These are phyloP conservation scores for Candida ovalis DNA, from an alignment of 805 yeast genomes.

Conservation along the genomic window DNA sequence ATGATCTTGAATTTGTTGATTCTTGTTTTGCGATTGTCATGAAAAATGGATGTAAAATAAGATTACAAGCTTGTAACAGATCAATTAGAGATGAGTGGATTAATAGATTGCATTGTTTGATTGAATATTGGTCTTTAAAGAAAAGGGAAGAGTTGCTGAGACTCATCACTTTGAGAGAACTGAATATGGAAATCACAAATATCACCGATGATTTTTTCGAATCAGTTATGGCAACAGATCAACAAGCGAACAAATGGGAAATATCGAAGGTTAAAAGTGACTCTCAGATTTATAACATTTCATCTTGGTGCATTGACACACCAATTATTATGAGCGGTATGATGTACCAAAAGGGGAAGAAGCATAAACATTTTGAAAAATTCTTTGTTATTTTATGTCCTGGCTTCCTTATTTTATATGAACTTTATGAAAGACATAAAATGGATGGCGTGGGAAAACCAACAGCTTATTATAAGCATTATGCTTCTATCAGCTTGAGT, in stretches of 20 bases:
- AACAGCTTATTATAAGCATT: constrained; percentile 46
- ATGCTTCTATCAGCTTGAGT: constrained; percentile 56
- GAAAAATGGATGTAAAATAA: constrained; percentile 41
- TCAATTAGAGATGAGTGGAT: constrained; percentile 64
- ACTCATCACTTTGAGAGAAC: constrained; percentile 34
- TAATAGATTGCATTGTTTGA: constrained; percentile 38
- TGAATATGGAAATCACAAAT: constrained; percentile 44
- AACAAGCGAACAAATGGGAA: constrained; percentile 44
- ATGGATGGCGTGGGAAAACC: constrained; percentile 41
- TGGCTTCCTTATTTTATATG: constrained; percentile 60
- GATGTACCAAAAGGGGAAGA: constrained; percentile 65
- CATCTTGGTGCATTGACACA: constrained; percentile 55
- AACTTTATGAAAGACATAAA: constrained; percentile 44
- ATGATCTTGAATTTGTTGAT: constrained; percentile 32
- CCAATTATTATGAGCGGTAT: constrained; percentile 62
- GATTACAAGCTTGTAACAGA: constrained; percentile 53
- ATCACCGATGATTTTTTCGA: constrained; percentile 52
- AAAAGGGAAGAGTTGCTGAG: constrained; percentile 37
- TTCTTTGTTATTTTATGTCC: constrained; percentile 66
- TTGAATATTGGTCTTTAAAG: constrained; percentile 57
- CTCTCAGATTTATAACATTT: constrained; percentile 49
- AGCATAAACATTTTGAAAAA: constrained; percentile 61
- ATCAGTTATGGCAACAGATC: constrained; percentile 42
- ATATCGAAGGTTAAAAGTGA: constrained; percentile 50
- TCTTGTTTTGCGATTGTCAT: constrained; percentile 52